Evolutionary conservation across 345 rosid species (phyloP), one percentile per base, ranked within the genome.

Genomic region (Ailanthus altissimus): DNA sequence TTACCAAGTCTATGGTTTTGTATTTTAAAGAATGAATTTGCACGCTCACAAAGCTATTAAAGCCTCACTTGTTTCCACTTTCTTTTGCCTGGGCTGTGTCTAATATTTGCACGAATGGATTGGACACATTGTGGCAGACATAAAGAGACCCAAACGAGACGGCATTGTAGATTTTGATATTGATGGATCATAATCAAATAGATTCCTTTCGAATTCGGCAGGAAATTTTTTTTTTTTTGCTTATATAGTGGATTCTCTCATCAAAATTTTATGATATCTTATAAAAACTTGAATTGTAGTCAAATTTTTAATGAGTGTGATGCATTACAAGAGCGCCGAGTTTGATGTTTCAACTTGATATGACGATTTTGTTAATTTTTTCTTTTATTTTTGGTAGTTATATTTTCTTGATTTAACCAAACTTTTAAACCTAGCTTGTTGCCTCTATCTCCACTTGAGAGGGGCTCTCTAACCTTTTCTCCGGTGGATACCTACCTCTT

Each of bases 121-220:
- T 80, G 69, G 75, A 70, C 42, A 53, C 61, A 25, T 81, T 40
- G 84, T 84, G 86, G 86, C 84, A 78, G 86, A 84, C 84, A 76
- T 43, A 51, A 47, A 68, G 65, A 70, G 64, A 70, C 72, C 63
- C 80, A 70, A 54, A 49, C n/a, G 80, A 38, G 46, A 75, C 58
- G 43, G 61, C 75, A 63, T 56, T 36, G n/a, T 11, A 65, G 68
- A 70, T 74, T 64, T 82, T 45, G 56, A 32, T 32, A 32, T 32
- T 32, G 38, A 32, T 2, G 64, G 28, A 4, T 54, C 14, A 65
- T 12, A 26, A 32, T 32, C 38, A 45, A 18, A 67, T 62, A 67
- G 78, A 75, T 64, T 50, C 72, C 51, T 26, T 8, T 1, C 38
- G 6, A 40, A 65, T 70, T 75, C 71, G 40, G 53, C 64, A 53